Percentiles rank a stretch among this genome's conserved stretches.
phyloP scores from a whole-genome alignment of 2,329 filamentous ascomycete species.

The Tolypocladium album region DNA sequence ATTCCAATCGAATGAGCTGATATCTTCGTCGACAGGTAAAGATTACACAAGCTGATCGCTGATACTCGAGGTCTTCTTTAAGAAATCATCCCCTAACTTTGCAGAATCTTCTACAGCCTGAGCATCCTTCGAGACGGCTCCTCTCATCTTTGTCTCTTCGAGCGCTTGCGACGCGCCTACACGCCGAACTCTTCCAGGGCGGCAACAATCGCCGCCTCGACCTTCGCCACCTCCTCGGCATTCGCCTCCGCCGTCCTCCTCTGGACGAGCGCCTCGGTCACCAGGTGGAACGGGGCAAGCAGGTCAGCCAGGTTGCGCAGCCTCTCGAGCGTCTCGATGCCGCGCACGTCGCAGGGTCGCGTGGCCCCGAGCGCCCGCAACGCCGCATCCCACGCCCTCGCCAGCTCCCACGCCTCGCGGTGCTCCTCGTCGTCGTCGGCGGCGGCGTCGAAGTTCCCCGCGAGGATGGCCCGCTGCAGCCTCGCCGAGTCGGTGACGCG shows the following conservation, averaged over 20 bases:
- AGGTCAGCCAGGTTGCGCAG: not conserved
- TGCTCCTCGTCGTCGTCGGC: not conserved
- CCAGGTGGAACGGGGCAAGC: not conserved
- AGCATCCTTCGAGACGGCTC: too few species aligned
- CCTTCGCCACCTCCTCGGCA: not conserved
- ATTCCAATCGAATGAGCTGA: not conserved
- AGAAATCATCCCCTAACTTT: too few species aligned
- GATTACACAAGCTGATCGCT: too few species aligned
- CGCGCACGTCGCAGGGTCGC: not conserved
- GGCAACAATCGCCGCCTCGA: not conserved
- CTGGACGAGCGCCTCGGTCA: not conserved
- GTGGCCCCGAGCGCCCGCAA: not conserved
- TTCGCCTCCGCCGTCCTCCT: not conserved
- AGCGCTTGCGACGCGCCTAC: not conserved
- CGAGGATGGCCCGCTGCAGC: slow-evolving; percentile 2
- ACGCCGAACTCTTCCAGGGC: not conserved
- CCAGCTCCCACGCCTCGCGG: not conserved
- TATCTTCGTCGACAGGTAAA: not conserved
- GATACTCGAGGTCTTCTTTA: too few species aligned
- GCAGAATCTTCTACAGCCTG: too few species aligned
- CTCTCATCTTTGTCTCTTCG: too few species aligned
- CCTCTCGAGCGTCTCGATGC: not conserved
- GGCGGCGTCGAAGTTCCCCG: not conserved
- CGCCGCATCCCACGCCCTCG: not conserved
- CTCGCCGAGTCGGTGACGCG: not conserved